These are phyloP conservation scores for Euptelea pleiosperma DNA, from an alignment of 164 flowering plant species.

Conservation along the genomic window DNA sequence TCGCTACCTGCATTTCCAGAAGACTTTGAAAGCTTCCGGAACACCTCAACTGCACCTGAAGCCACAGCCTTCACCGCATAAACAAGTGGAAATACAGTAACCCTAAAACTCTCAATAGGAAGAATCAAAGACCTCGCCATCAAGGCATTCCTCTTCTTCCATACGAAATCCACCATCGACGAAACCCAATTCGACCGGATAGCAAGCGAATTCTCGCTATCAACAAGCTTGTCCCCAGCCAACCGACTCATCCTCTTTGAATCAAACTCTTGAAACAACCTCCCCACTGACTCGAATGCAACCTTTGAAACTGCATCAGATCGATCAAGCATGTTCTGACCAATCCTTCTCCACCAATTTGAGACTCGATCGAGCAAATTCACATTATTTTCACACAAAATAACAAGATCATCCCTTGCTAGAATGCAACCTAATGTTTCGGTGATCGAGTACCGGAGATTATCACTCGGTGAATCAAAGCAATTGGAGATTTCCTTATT, in stretches of 20 bases:
- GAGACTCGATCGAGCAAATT: conserved; percentile 74
- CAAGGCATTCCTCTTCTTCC: conserved; percentile 75
- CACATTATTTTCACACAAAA: conserved; percentile 83
- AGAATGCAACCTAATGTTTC: conserved; percentile 92
- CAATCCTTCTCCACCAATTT: conserved; percentile 87
- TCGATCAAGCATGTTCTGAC: conserved; percentile 70
- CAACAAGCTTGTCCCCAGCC: conserved; percentile 96
- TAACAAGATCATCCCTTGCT: conserved; percentile 87
- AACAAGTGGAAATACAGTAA: conserved; percentile 73
- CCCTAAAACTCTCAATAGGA: conserved; percentile 84
- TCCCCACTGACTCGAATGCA: conserved; percentile 83
- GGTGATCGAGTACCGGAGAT: conserved; percentile 77
- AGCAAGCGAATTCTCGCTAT: conserved; percentile 88
- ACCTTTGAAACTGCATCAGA: conserved; percentile 83
- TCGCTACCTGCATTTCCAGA: conserved; percentile 20
- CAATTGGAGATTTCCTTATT: conserved; percentile 64
- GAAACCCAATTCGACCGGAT: conserved; percentile 91
- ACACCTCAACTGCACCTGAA: conserved; percentile 70
- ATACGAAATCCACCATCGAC: conserved; percentile 70
- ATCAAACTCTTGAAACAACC: conserved; percentile 84
- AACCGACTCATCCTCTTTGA: conserved; percentile 88
- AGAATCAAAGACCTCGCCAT: conserved; percentile 80
- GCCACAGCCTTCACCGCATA: conserved; percentile 87
- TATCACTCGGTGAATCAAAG: conserved; percentile 70
- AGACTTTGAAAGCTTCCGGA: conserved; percentile 63